Evolutionary conservation across 2,329 filamentous ascomycete species (phyloP).

Genomic region (Akanthomyces lecanii): DNA sequence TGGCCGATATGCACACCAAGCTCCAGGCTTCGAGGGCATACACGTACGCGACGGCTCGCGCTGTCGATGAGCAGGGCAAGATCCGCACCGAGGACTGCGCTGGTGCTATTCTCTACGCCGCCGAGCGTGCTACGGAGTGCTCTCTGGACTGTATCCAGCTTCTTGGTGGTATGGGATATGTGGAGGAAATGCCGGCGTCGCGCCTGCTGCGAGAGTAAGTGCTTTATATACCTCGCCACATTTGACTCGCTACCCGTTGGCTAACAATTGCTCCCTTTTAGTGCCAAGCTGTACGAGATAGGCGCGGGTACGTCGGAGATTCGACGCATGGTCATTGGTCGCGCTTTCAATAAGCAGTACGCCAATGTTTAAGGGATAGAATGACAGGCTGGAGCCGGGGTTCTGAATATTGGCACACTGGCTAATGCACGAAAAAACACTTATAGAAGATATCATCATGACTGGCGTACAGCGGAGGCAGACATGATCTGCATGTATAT

Average conservation of each 20-base stretch:
- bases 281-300: slow-evolving; percentile 85
- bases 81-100: slow-evolving; percentile 90
- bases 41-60: slow-evolving; percentile 76
- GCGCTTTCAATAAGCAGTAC: slow-evolving; percentile 87
- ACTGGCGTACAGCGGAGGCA: slow-evolving; percentile 11
- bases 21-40: slow-evolving; percentile 79
- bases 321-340: slow-evolving; percentile 87
- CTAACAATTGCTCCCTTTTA: slow-evolving; percentile 33
- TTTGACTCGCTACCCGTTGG: neutral
- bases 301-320: slow-evolving; percentile 95
- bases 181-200: slow-evolving; percentile 91
- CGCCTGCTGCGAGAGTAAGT: slow-evolving; percentile 68
- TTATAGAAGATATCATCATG: slow-evolving; percentile 8
- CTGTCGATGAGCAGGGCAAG: slow-evolving; percentile 69
- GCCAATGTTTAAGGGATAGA: slow-evolving; percentile 31
- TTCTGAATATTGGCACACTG: neutral
- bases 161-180: slow-evolving; percentile 91
- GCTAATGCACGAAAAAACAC: neutral
- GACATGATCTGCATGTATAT: slow-evolving; percentile 7
- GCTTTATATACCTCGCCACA: neutral
- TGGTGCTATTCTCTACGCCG: slow-evolving; percentile 87
- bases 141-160: slow-evolving; percentile 86
- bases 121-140: slow-evolving; percentile 83
- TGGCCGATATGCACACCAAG: slow-evolving; percentile 98
- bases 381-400: neutral